phyloP scores from a whole-genome alignment of 192 early-diverging fungal species.

The Coemansia sp. region DNA sequence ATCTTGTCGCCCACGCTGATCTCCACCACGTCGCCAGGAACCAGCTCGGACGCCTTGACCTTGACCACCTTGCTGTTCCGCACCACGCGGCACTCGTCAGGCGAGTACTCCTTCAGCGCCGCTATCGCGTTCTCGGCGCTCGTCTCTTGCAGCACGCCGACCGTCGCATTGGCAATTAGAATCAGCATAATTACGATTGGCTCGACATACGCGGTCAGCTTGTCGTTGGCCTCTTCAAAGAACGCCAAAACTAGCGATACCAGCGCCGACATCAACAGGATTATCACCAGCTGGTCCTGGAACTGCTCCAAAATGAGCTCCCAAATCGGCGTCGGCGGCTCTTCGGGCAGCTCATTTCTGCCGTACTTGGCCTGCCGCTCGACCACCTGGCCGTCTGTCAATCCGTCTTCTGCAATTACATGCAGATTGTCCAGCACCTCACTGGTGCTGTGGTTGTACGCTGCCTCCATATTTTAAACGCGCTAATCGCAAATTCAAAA shows the following conservation, averaged over 20 bases:
- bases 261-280: slow-evolving; percentile 85
- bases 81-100: slow-evolving; percentile 91
- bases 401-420: slow-evolving; percentile 63
- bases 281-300: slow-evolving; percentile 97
- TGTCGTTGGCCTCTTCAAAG: slow-evolving; percentile 73
- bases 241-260: slow-evolving; percentile 92
- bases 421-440: slow-evolving; percentile 69
- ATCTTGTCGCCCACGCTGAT: slow-evolving; percentile 94
- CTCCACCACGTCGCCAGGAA: slow-evolving; percentile 96
- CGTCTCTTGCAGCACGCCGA: slow-evolving; percentile 95
- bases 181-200: slow-evolving; percentile 98
- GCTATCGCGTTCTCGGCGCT: slow-evolving; percentile 98
- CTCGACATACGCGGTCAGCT: slow-evolving; percentile 91
- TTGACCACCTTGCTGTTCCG: slow-evolving; percentile 68
- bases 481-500: not conserved
- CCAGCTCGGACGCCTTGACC: slow-evolving; percentile 74
- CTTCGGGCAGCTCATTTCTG: slow-evolving; percentile 87
- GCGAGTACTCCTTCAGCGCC: slow-evolving; percentile 93
- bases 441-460: slow-evolving; percentile 59
- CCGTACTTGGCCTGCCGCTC: slow-evolving; percentile 67
- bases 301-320: slow-evolving; percentile 96
- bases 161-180: slow-evolving; percentile 95
- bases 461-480: slow-evolving; percentile 59
- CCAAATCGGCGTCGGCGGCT: slow-evolving; percentile 88
- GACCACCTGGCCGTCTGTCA: slow-evolving; percentile 62